Evolutionary conservation across 257 asterid species (phyloP).

Genomic region (Capsicum rhomboideum): DNA sequence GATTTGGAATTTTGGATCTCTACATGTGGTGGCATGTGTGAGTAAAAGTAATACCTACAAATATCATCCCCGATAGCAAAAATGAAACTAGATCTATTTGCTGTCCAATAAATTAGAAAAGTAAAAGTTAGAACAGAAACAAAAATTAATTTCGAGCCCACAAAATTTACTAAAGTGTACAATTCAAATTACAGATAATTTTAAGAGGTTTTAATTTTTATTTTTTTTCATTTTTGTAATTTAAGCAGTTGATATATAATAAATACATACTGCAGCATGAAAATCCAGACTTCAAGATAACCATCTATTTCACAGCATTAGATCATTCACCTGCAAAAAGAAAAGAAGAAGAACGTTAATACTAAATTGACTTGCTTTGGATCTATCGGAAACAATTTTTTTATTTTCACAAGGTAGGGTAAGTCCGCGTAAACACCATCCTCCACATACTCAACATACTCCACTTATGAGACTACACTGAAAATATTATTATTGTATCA

Average conservation of each 20-base stretch:
- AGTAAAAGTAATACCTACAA: too few relatives aligned
- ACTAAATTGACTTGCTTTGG: not conserved
- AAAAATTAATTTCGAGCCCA: too few relatives aligned
- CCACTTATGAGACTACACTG: too few relatives aligned
- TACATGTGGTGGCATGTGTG: too few relatives aligned
- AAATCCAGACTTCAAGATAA: not conserved
- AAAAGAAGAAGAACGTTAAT: not conserved
- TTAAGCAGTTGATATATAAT: not conserved
- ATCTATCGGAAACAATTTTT: not conserved
- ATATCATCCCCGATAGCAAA: too few relatives aligned
- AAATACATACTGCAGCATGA: not conserved
- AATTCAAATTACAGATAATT: not conserved
- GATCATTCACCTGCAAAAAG: not conserved
- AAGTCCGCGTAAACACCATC: fast-evolving
- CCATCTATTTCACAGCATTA: not conserved
- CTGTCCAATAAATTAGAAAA: too few relatives aligned
- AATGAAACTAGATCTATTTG: too few relatives aligned
- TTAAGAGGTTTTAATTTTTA: not conserved
- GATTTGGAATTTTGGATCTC: too few relatives aligned
- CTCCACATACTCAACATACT: too few relatives aligned
- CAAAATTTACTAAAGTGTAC: too few relatives aligned
- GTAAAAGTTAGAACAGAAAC: too few relatives aligned
- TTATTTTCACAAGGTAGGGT: not conserved
- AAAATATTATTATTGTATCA: too few relatives aligned
- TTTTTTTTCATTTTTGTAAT: not conserved